Evolutionary conservation across 176 grass and related monocot species (phyloP).

Genomic region (Bolboschoenus planiculmis): DNA sequence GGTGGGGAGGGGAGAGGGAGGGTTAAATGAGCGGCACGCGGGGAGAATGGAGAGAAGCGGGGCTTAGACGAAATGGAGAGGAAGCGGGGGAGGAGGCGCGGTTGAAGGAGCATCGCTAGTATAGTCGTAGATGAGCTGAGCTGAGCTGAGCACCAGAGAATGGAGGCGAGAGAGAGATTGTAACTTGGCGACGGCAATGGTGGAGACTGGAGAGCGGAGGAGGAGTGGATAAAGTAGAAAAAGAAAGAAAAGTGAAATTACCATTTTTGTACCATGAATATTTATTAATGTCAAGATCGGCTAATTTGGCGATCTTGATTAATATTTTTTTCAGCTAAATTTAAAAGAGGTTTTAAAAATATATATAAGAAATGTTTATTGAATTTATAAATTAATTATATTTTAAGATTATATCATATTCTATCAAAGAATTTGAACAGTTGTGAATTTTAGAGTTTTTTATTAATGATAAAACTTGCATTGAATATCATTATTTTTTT

Average conservation of each 20-base stretch:
- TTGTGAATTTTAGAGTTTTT: too few relatives aligned
- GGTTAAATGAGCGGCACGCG: slow-evolving; percentile 27
- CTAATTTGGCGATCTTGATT: too few relatives aligned
- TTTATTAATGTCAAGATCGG: too few relatives aligned
- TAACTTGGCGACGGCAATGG: neutral
- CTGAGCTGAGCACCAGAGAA: slow-evolving; percentile 2
- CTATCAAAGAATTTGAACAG: too few relatives aligned
- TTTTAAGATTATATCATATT: too few relatives aligned
- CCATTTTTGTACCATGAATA: neutral
- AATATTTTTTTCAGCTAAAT: too few relatives aligned
- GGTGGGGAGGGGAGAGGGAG: slow-evolving; percentile 23
- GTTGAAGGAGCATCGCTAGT: slow-evolving; percentile 64
- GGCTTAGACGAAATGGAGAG: slow-evolving; percentile 19
- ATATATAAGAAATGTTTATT: too few relatives aligned
- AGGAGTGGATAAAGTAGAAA: neutral
- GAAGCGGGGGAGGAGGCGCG: slow-evolving; percentile 48
- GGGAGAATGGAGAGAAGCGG: slow-evolving; percentile 28
- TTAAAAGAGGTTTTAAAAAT: too few relatives aligned
- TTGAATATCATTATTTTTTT: too few relatives aligned
- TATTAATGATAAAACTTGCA: too few relatives aligned
- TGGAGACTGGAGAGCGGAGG: slow-evolving; percentile 3
- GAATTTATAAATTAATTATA: too few relatives aligned
- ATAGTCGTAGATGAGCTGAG: too few relatives aligned
- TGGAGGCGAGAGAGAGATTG: slow-evolving; percentile 1
- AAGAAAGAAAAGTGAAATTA: neutral